Base-by-base conservation (phyloP, 192 early-diverging fungal genomes). In the Coemansia sp. region DNA sequence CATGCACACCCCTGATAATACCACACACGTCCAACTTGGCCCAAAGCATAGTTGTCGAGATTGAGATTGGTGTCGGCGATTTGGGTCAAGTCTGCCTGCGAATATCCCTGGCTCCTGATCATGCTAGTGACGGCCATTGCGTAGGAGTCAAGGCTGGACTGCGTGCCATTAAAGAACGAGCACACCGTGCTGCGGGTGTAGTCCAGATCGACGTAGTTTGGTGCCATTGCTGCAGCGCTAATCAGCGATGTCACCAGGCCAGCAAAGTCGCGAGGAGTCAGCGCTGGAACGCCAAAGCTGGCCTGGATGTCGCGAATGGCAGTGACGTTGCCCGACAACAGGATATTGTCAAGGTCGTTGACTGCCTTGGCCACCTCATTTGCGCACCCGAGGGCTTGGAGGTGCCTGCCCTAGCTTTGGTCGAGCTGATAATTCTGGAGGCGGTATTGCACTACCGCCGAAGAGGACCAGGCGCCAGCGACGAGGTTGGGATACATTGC, bases 401-500 rank as follows among this genome's bases (percentile, higher is more conserved):
- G 59, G 24, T 69, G 67, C 39, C 60, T 75, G 15, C 83, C 68
- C 53, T 62, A 69, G 36, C 65, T 76, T 47, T 84, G 78, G 39
- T 84, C 84, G 49, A 87, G 90, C 49, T 89, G 78, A 60, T 85
- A 89, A 77, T 65, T 70, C 29, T 89, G 82, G 19, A 82, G 63
- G 20, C 79, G 79, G 25, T 87, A 85, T 17, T 85, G 77, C n/a
- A 93, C 68, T 11, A 90, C 87, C 19, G 86, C 90, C 8, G 90
- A 93, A 6, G 89, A 89, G 3, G 88, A 78, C 64, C 87, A 87
- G 8, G 88, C 87, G 3, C 86, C 91, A 65, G 80, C 83, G 31
- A 91, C 80, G 5, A 90, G 67, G 6, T 86, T 68, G 1, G 87
- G 89, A 57, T 88, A 88, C 60, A 81, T 76, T 39, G 83, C 71